Evolutionary conservation across 352 stramenopile genomes (phyloP), one percentile per base, ranked within the genome.

Genomic region (Globisporangium echinulatum): DNA sequence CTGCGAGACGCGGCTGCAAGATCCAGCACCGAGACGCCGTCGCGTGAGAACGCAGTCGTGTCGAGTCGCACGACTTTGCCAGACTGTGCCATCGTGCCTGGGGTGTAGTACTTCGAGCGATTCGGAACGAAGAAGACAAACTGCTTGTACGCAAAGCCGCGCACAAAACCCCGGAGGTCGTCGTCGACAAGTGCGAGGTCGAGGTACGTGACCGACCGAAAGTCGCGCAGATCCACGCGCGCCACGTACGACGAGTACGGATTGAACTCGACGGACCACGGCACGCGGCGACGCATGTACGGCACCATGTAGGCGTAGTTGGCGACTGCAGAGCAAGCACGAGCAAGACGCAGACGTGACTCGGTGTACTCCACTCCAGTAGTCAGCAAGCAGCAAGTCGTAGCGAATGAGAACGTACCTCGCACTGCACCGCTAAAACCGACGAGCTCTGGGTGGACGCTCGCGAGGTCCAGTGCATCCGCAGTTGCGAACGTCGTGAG

Each of bases 271-370:
- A 61, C 17, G 0, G 71, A 70, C 2, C 66, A 61, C 0, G 75
- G 57, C 33, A 82, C 58, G 7, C 69, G 70, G 9, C 82, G 62
- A 11, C 70, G 67, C 75, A 88, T 86, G 59, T 74, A 88, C 9
- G 83, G 83, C 15, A 93, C 61, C n/a, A 93, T 84, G 63, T 88
- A 93, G 3, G 72, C 78, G 49, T 75, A 86, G 63, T 90, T 67
- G 6, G 71, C 77, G 6, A 93, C 81, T 89, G 36, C 8, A 55
- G 39, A 4, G 7, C 19, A 4, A 58, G 0, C 36, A 36, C 61
- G 33, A 46, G 58, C n/a, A 33, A 19, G 56, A 25, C 8, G 59
- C 52, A 33, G 25, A 2, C 25, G 25, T 33, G 25, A 33, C 25
- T 0, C 2, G 25, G 25, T 33, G 25, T 33, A 33, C 25, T 33